These are phyloP conservation scores for Rhododendron simsii DNA, from an alignment of 148 eudicot genomes.

Conservation along the genomic window DNA sequence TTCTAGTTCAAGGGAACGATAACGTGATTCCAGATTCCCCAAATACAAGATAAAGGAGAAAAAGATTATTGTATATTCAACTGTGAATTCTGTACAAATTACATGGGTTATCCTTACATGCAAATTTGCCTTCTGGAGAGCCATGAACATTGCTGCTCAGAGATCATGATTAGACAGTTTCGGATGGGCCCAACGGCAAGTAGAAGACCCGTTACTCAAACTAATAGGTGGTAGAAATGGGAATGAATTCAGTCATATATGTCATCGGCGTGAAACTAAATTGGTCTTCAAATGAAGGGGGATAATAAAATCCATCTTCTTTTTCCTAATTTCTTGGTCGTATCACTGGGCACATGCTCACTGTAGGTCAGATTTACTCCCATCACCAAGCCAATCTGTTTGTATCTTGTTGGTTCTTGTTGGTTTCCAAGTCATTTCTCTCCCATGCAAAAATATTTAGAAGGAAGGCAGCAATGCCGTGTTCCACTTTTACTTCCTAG, in stretches of 20 bases:
- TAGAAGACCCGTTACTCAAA: background rate
- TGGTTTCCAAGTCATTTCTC: background rate
- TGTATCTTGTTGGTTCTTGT: background rate
- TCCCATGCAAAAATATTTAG: background rate
- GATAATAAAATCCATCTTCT: background rate
- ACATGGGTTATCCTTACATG: slow-evolving; percentile 6
- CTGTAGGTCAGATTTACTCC: background rate
- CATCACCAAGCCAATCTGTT: background rate
- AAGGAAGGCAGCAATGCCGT: background rate
- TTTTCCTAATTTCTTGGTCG: background rate
- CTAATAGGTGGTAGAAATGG: slow-evolving; percentile 21
- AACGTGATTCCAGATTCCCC: background rate
- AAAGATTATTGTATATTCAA: too few species aligned
- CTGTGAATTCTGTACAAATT: too few species aligned
- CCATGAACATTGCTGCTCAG: slow-evolving; percentile 48
- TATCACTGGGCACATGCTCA: background rate
- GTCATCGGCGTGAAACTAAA: slow-evolving; percentile 6
- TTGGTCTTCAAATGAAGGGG: slow-evolving; percentile 21
- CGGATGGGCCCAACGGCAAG: slow-evolving; percentile 49
- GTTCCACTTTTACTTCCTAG: background rate
- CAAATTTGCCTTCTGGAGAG: slow-evolving; percentile 48
- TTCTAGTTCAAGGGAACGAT: background rate
- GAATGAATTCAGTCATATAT: slow-evolving; percentile 24
- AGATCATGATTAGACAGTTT: slow-evolving; percentile 74
- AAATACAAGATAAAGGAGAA: too few species aligned